Evolutionary conservation across 1,139 yeast genomes (phyloP), one percentile per base, ranked within the genome.

Genomic region (Geotrichum citri-aurantii): DNA sequence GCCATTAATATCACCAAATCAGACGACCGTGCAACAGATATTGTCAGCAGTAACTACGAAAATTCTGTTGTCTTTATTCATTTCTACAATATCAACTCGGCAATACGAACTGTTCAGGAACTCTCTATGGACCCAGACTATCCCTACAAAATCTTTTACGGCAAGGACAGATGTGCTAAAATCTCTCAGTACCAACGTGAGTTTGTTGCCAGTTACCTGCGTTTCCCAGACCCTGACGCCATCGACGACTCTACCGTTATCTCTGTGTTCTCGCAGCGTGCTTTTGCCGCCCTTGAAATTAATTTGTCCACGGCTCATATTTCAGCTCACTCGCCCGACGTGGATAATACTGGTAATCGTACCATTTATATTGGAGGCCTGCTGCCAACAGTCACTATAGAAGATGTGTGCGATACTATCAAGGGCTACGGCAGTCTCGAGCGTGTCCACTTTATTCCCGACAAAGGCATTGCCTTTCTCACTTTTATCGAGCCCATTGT

Each of bases 111-210:
- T 24, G 86, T 88, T 54, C 88, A 86, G 68, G 80, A 78, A 77
- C 80, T 75, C 68, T 84, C 77, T 69, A 77, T 77, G 66, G 79
- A 75, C 37, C 77, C 80, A 21, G 80, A 79, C 59, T 75, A 79
- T 31, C 77, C 77, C 59, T 82, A 86, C 63, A 87, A 86, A 67
- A 83, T 88, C 50, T 86, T 82, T 68, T 90, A 88, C 70, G 97
- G 97, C 61, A 88, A 87, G 73, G 97, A 92, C 73, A 80, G 96
- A 71, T 89, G 96, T 68, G 82, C 83, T 3, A 80, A 80, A 68
- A 88, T 92, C 56, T 90, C 97, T 48, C 90, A 89, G 72, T 88
- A 97, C 31, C 97, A 93, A 74, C 96, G 91, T 73, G 97, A 92
- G 70, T 91, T 92, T 72, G 98, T 97, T 26, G 97, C 97, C 8